These are phyloP conservation scores for Farysia itapuensis DNA, from an alignment of 1,284 basidiomycete species.

Conservation along the genomic window DNA sequence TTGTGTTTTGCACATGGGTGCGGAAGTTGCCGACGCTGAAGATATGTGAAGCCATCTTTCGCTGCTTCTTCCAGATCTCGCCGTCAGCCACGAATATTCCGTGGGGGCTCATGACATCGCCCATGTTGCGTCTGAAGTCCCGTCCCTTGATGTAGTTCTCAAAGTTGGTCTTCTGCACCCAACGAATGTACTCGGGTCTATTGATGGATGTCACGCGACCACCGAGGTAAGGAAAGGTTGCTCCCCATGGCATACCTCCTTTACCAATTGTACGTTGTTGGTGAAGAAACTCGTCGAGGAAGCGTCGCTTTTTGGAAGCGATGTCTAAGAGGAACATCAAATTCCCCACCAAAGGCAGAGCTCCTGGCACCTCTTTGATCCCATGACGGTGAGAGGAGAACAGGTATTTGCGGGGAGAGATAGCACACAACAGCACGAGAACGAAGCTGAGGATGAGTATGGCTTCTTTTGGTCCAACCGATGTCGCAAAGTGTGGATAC, in stretches of 20 bases:
- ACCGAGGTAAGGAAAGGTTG: constrained; percentile 20
- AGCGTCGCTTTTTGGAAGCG: constrained; percentile 20
- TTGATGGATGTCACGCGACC: constrained; percentile 32
- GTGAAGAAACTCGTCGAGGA: constrained; percentile 27
- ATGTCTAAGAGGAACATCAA: constrained; percentile 26
- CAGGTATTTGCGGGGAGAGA: constrained; percentile 35
- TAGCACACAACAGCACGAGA: constrained; percentile 24
- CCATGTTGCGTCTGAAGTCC: constrained; percentile 23
- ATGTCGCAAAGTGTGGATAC: no score
- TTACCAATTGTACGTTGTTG: constrained; percentile 11
- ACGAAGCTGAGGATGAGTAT: no score
- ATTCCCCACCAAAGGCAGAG: constrained; percentile 31
- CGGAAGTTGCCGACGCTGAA: constrained; percentile 45
- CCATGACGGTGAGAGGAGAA: constrained; percentile 27
- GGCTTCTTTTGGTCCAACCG: no score
- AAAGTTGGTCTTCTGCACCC: constrained; percentile 48
- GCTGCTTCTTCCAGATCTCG: constrained; percentile 44
- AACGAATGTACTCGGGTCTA: constrained; percentile 38
- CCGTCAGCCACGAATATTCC: constrained; percentile 56
- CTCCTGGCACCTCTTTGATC: constrained; percentile 25
- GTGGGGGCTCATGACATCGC: constrained; percentile 33
- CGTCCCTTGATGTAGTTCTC: constrained; percentile 36
- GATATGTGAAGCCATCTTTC: constrained; percentile 49
- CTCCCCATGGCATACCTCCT: constrained; percentile 18
- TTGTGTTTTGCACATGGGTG: constrained; percentile 34